Evolutionary conservation across 768 basidiomycete genomes (phyloP).

Genomic region (Tephrocybe sp.): DNA sequence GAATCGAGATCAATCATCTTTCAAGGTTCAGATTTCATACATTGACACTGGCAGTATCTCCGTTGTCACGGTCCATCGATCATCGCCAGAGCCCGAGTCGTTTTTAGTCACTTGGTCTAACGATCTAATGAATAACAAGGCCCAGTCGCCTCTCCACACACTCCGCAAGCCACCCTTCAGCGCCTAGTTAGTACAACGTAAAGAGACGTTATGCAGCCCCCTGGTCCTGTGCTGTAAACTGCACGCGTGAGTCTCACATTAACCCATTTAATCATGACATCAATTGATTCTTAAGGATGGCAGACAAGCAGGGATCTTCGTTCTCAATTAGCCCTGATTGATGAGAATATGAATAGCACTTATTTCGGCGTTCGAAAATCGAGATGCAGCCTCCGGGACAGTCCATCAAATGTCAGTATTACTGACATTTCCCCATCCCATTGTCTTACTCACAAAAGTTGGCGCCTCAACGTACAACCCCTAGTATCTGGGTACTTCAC

Average conservation of each 20-base stretch:
- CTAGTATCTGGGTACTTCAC: slow-evolving; percentile 1
- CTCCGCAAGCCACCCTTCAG: neutral
- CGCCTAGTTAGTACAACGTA: neutral
- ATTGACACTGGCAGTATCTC: neutral
- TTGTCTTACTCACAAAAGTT: neutral
- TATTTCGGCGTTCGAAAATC: neutral
- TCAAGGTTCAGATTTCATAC: neutral
- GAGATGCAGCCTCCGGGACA: neutral
- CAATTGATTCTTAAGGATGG: no score
- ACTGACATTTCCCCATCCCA: neutral
- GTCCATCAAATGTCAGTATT: slow-evolving; percentile 11
- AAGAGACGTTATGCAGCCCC: neutral
- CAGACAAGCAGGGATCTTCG: neutral
- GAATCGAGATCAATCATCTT: neutral
- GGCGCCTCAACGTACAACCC: neutral
- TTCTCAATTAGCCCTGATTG: neutral
- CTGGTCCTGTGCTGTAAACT: neutral
- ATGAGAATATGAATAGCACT: neutral
- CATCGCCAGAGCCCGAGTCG: neutral
- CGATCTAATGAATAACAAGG: no score
- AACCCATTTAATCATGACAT: neutral
- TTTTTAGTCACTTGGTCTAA: no score
- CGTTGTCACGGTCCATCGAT: neutral
- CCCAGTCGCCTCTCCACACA: neutral
- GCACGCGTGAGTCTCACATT: neutral